Conservation (phyloP, 1,284 basidiomycete genomes). For the Malassezia furfur region DNA sequence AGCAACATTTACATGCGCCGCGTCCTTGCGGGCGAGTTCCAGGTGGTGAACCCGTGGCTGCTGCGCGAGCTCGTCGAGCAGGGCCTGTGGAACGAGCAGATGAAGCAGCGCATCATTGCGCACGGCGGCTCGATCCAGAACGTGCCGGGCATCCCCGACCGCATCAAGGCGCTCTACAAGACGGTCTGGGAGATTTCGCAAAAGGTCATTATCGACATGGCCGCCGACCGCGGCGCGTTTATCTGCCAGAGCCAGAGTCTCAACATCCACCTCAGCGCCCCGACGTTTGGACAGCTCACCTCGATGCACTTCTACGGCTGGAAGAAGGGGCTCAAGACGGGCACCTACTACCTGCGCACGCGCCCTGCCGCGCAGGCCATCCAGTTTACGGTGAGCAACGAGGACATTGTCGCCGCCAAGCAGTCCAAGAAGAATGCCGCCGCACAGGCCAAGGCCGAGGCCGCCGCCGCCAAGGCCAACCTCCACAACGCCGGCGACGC, state of each 20-base stretch:
- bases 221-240: slow-evolving; percentile 95
- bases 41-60: slow-evolving; percentile 96
- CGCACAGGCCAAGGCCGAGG: background rate
- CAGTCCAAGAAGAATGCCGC: slow-evolving; percentile 49
- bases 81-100: slow-evolving; percentile 91
- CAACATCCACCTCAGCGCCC: slow-evolving; percentile 86
- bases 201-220: slow-evolving; percentile 94
- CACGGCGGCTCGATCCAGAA: slow-evolving; percentile 81
- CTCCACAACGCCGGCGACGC: background rate
- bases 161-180: slow-evolving; percentile 78
- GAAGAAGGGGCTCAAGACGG: slow-evolving; percentile 99
- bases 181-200: slow-evolving; percentile 99
- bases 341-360: slow-evolving; percentile 72
- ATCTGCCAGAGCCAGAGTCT: slow-evolving; percentile 78
- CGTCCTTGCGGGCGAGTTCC: slow-evolving; percentile 99
- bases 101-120: slow-evolving; percentile 99
- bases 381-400: slow-evolving; percentile 85
- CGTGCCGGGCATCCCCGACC: slow-evolving; percentile 46
- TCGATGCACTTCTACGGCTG: slow-evolving; percentile 99
- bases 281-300: slow-evolving; percentile 76
- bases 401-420: slow-evolving; percentile 64
- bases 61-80: slow-evolving; percentile 91
- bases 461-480: background rate
- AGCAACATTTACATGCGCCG: slow-evolving; percentile 98
- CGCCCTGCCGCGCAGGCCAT: slow-evolving; percentile 88